These are phyloP conservation scores for Penicillium manginii DNA, from an alignment of 495 filamentous ascomycete species.

Conservation along the genomic window DNA sequence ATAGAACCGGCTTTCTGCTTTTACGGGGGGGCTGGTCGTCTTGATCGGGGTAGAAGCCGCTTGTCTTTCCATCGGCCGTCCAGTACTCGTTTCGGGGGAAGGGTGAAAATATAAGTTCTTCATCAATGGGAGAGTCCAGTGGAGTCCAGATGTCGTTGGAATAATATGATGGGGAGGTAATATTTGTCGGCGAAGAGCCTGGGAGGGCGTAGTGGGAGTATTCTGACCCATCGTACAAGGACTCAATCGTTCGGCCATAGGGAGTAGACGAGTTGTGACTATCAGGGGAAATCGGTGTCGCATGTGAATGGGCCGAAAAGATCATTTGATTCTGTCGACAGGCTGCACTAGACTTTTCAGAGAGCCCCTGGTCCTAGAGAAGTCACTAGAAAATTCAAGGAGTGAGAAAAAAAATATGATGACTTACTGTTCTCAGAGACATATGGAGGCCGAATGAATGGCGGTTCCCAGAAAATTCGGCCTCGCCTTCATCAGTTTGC, in stretches of 20 bases:
- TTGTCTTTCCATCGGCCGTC: conserved; percentile 37
- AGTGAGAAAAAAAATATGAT: background rate
- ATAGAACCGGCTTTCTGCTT: conserved; percentile 11
- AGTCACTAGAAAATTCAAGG: background rate
- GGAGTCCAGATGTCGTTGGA: conserved; percentile 29
- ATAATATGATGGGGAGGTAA: conserved; percentile 23
- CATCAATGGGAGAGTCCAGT: conserved; percentile 30
- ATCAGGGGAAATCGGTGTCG: background rate
- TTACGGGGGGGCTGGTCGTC: conserved; percentile 28
- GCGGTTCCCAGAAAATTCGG: background rate
- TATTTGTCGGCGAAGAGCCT: conserved; percentile 14
- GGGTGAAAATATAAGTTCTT: conserved; percentile 28
- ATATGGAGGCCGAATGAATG: conserved; percentile 29
- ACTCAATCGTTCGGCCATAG: background rate
- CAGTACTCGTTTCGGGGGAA: conserved; percentile 37
- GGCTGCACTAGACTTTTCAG: background rate
- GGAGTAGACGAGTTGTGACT: background rate
- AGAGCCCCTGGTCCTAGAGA: background rate
- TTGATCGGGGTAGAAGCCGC: conserved; percentile 27
- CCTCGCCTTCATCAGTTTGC: background rate
- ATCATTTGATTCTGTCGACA: background rate
- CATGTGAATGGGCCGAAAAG: background rate
- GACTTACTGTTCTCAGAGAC: conserved; percentile 17
- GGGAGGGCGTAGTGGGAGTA: conserved; percentile 6
- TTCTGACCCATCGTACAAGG: conserved; percentile 7